phyloP scores from a whole-genome alignment of 352 stramenopile species.

The Phytopythium litorale region DNA sequence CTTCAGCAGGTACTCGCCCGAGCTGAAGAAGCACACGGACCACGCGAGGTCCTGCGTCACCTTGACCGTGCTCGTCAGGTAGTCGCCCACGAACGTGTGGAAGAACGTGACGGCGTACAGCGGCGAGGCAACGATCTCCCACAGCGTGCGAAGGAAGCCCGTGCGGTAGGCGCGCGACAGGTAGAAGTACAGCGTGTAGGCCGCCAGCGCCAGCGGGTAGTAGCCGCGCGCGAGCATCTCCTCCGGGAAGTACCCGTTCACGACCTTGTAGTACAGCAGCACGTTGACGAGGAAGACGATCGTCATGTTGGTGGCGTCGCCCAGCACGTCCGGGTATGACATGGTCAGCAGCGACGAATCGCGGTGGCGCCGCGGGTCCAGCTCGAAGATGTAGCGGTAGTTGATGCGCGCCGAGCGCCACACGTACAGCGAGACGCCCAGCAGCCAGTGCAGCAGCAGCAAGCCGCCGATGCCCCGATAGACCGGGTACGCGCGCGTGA shows the following conservation, averaged over 20 bases:
- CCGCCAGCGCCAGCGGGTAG: conserved; percentile 90
- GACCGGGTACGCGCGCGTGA: conserved; percentile 89
- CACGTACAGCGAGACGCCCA: conserved; percentile 88
- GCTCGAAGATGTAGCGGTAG: conserved; percentile 96
- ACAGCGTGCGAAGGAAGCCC: conserved; percentile 84
- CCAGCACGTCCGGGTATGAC: conserved; percentile 90
- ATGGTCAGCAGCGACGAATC: conserved; percentile 34
- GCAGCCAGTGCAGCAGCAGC: conserved; percentile 95
- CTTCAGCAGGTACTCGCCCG: conserved; percentile 90
- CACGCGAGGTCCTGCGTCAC: conserved; percentile 89
- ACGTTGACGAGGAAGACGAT: conserved; percentile 94
- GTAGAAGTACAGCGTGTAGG: conserved; percentile 94
- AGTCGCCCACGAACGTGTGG: conserved; percentile 89
- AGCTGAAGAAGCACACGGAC: conserved; percentile 95
- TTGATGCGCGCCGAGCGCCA: conserved; percentile 90
- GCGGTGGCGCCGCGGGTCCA: conserved; percentile 65
- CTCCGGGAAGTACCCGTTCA: conserved; percentile 84
- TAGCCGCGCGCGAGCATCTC: conserved; percentile 81
- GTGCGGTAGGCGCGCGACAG: conserved; percentile 85
- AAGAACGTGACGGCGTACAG: conserved; percentile 94
- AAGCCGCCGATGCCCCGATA: conserved; percentile 95
- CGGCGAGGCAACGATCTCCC: conserved; percentile 88
- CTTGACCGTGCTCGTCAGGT: conserved; percentile 83
- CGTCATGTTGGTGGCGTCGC: conserved; percentile 95
- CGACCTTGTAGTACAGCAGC: conserved; percentile 97